phyloP scores from a whole-genome alignment of 345 rosid species.

The Acer campestre region DNA sequence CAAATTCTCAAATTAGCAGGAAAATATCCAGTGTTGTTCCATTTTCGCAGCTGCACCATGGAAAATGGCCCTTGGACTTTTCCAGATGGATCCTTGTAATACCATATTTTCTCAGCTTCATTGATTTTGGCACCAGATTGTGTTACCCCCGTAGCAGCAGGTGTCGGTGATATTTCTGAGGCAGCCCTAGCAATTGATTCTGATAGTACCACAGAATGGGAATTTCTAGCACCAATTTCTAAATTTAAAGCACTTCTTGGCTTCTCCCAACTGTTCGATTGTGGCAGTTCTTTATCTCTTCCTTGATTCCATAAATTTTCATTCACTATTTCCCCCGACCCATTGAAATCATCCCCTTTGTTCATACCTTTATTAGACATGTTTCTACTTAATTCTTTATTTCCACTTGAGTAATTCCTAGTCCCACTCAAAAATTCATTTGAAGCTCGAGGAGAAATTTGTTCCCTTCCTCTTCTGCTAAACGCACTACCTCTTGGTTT shows the following conservation, averaged over 20 bases:
- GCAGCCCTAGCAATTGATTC: conserved; percentile 49
- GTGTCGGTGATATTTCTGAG: conserved; percentile 41
- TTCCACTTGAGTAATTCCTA: conserved; percentile 55
- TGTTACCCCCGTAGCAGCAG: conserved; percentile 37
- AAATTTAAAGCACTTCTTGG: conserved; percentile 47
- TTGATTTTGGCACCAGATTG: conserved; percentile 51
- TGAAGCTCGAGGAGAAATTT: conserved; percentile 68
- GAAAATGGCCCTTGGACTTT: conserved; percentile 98
- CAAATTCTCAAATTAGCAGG: conserved; percentile 86
- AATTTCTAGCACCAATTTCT: conserved; percentile 43
- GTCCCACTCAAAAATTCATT: conserved; percentile 70
- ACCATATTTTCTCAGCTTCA: conserved; percentile 93
- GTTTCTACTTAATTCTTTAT: conserved; percentile 67
- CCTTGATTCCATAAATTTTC: conserved; percentile 60
- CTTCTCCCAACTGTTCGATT: conserved; percentile 55
- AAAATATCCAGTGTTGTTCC: conserved; percentile 93
- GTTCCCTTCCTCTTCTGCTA: conserved; percentile 74
- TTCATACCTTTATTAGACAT: conserved; percentile 59
- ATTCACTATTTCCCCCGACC: conserved; percentile 50
- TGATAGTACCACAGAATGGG: conserved; percentile 34
- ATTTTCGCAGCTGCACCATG: conserved; percentile 87
- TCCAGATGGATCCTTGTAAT: conserved; percentile 93
- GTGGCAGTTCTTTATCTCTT: conserved; percentile 62
- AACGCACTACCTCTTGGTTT: conserved; percentile 67
- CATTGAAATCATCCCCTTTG: conserved; percentile 60